Conservation (phyloP, 2,329 filamentous ascomycete species). For the Botrytis tulipae region DNA sequence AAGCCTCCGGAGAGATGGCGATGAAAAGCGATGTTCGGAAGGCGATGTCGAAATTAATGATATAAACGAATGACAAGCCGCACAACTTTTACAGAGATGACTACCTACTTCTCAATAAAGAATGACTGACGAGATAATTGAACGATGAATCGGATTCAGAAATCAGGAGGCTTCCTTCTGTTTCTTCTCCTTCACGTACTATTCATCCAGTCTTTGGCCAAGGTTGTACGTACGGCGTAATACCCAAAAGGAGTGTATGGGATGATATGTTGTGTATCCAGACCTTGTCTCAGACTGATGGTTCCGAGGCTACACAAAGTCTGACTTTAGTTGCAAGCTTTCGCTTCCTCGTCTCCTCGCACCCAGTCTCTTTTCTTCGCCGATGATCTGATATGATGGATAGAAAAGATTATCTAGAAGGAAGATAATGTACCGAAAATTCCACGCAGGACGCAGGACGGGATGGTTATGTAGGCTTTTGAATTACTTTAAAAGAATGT, state of each 20-base stretch:
- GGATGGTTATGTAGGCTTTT: slow-evolving; percentile 1
- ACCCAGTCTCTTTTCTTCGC: background rate
- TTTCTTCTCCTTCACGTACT: slow-evolving; percentile 9
- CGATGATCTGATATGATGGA: slow-evolving; percentile 14
- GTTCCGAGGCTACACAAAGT: slow-evolving; percentile 4
- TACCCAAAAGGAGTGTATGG: slow-evolving; percentile 10
- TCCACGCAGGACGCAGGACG: slow-evolving; percentile 16
- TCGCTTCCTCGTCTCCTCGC: slow-evolving; percentile 5
- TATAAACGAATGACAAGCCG: slow-evolving; percentile 5
- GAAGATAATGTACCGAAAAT: slow-evolving; percentile 16
- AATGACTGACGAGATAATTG: background rate
- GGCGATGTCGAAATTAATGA: background rate
- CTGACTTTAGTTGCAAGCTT: background rate
- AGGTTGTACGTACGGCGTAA: slow-evolving; percentile 9
- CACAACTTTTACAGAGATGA: slow-evolving; percentile 4
- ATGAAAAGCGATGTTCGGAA: background rate
- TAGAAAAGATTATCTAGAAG: background rate
- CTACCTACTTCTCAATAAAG: background rate
- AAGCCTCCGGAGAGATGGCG: background rate
- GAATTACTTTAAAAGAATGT: background rate
- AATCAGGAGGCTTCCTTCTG: slow-evolving; percentile 3
- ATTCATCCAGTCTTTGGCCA: slow-evolving; percentile 8
- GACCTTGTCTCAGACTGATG: slow-evolving; percentile 11
- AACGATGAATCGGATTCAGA: slow-evolving; percentile 4
- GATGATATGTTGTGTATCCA: slow-evolving; percentile 15